phyloP scores from a whole-genome alignment of 192 early-diverging fungal genomes.

The Coemansia asiatica region DNA sequence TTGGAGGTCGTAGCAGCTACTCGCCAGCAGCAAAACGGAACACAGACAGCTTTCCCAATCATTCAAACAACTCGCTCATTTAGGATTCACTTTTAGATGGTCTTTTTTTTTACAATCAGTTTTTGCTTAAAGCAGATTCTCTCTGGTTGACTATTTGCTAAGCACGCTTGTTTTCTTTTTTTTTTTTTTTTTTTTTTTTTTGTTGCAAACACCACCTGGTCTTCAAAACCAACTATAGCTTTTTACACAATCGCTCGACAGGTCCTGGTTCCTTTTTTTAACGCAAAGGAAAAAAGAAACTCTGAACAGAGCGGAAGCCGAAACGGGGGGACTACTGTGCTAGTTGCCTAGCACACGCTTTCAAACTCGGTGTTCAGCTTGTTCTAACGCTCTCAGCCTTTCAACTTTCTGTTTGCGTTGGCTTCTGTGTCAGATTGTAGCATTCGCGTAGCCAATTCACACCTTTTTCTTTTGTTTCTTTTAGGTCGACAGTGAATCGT shows the following conservation, averaged over 20 bases:
- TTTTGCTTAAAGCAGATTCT: not conserved
- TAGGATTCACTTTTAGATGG: not conserved
- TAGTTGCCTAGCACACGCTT: not conserved
- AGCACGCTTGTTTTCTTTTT: conserved; percentile 1
- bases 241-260: not conserved
- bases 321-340: not conserved
- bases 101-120: not conserved
- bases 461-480: not conserved
- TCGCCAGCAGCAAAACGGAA: not conserved
- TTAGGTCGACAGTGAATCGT: not conserved
- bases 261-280: not conserved
- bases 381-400: not conserved
- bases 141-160: not conserved
- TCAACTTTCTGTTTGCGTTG: not conserved
- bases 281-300: not conserved
- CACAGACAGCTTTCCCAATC: no score
- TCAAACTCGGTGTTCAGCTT: not conserved
- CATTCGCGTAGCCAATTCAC: not conserved
- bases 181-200: conserved; percentile 5
- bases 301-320: not conserved
- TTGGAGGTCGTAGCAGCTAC: not conserved
- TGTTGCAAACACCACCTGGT: not conserved
- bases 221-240: not conserved
- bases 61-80: not conserved
- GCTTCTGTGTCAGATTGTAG: not conserved